Evolutionary conservation across 208 protist species (phyloP).

Genomic region (Histomonas meleagridis): DNA sequence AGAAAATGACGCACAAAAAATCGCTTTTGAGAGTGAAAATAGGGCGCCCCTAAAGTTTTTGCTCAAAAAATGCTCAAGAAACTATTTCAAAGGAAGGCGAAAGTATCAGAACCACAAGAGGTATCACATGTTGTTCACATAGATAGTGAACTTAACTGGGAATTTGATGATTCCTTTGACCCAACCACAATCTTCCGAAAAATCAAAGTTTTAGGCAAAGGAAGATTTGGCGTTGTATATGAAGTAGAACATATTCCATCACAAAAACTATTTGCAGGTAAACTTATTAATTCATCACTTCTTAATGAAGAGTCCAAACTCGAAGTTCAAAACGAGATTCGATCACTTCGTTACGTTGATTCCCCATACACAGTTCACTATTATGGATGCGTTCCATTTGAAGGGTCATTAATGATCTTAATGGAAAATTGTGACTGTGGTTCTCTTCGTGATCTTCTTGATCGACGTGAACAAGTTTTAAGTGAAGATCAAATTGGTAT

Average conservation of each 20-base stretch:
- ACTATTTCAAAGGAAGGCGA: not conserved
- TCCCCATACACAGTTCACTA: slow-evolving; percentile 18
- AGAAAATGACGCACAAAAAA: too few relatives aligned
- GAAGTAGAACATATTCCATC: not conserved
- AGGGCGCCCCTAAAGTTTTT: too few relatives aligned
- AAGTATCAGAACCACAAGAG: not conserved
- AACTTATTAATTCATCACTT: not conserved
- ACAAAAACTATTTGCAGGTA: not conserved
- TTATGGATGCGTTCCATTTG: not conserved
- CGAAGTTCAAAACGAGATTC: not conserved
- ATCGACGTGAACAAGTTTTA: not conserved
- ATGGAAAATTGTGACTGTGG: slow-evolving; percentile 8
- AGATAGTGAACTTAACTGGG: not conserved
- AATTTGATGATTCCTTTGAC: not conserved
- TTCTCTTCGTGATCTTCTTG: not conserved
- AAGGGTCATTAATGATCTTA: not conserved
- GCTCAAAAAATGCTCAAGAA: not conserved
- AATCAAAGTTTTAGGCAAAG: not conserved
- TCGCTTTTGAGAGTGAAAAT: too few relatives aligned
- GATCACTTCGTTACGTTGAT: not conserved
- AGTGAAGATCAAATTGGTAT: not conserved
- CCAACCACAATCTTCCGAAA: not conserved
- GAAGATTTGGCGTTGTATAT: not conserved
- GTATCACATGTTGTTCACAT: not conserved
- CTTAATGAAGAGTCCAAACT: not conserved